A percentile compares a stretch with the other conserved stretches of the same genome.
These are phyloP conservation scores for Fonsecaea monophora DNA, from an alignment of 2,329 filamentous ascomycete genomes.

Conservation along the genomic window DNA sequence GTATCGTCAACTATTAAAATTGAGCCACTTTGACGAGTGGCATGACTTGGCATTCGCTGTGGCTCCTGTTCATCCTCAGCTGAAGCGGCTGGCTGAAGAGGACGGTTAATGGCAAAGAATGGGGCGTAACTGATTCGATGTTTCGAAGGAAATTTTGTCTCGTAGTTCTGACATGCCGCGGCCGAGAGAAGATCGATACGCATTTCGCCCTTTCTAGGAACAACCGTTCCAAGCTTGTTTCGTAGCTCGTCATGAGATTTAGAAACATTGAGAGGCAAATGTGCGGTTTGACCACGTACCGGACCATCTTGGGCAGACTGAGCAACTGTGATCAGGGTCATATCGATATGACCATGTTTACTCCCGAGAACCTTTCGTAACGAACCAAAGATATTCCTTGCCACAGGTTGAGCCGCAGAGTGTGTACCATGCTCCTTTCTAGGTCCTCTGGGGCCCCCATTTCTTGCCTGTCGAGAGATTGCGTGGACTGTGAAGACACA, in stretches of 20 bases:
- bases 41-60: conserved; percentile 56
- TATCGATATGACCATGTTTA: conserved; percentile 47
- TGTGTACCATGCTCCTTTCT: conserved; percentile 27
- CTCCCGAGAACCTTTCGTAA: conserved; percentile 82
- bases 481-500: conserved; percentile 66
- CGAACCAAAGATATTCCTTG: conserved; percentile 85
- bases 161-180: conserved; percentile 78
- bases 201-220: conserved; percentile 56
- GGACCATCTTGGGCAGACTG: conserved; percentile 31
- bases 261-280: conserved; percentile 54
- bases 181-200: conserved; percentile 85
- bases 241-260: conserved; percentile 54
- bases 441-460: conserved; percentile 1
- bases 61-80: conserved; percentile 16
- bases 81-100: conserved; percentile 12
- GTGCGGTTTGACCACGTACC: conserved; percentile 45
- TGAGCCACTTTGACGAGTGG: conserved; percentile 84
- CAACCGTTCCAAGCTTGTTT: conserved; percentile 47
- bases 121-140: conserved; percentile 34
- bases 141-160: conserved; percentile 66
- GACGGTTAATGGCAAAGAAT: conserved; percentile 27
- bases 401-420: conserved; percentile 62
- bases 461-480: conserved; percentile 46
- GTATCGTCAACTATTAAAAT: conserved; percentile 80
- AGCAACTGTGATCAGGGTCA: conserved; percentile 37